Evolutionary conservation across 179 eudicot genomes (phyloP).

Genomic region (Silene vulgaris): DNA sequence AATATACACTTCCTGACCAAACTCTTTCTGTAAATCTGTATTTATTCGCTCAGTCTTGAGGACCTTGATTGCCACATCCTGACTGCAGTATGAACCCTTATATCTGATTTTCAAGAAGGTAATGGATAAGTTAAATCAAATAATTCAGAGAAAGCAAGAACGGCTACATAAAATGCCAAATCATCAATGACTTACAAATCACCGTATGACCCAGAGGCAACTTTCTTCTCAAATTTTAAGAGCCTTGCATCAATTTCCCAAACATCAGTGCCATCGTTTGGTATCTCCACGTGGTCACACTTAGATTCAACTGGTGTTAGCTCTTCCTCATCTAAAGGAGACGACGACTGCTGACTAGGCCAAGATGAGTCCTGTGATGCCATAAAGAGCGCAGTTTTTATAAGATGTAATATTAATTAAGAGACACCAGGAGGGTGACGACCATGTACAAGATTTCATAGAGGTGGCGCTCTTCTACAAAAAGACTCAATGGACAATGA

Average conservation of each 20-base stretch:
- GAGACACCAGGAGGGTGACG: too few species aligned
- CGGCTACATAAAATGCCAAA: background rate
- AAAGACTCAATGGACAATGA: too few species aligned
- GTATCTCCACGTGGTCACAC: slow-evolving; percentile 59
- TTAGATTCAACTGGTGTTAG: slow-evolving; percentile 35
- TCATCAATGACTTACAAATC: slow-evolving; percentile 62
- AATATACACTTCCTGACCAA: slow-evolving; percentile 90
- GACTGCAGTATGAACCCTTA: slow-evolving; percentile 80
- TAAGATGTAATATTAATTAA: too few species aligned
- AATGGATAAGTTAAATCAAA: background rate
- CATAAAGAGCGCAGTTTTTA: background rate
- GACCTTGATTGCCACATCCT: slow-evolving; percentile 91
- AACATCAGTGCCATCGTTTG: slow-evolving; percentile 84
- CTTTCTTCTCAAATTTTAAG: slow-evolving; percentile 65
- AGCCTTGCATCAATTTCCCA: slow-evolving; percentile 90
- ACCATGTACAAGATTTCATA: too few species aligned
- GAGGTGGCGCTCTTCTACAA: too few species aligned
- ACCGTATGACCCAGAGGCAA: slow-evolving; percentile 96
- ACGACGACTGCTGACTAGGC: slow-evolving; percentile 46
- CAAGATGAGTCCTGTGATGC: slow-evolving; percentile 58
- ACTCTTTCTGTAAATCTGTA: slow-evolving; percentile 71
- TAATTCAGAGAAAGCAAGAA: slow-evolving; percentile 8
- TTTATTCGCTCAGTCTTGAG: slow-evolving; percentile 76
- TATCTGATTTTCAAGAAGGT: slow-evolving; percentile 42
- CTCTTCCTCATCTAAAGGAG: slow-evolving; percentile 44